Percentiles rank a stretch among this genome's conserved stretches.
Evolutionary conservation across 2,329 filamentous ascomycete genomes (phyloP).

Genomic region (Teratosphaeria viscida): DNA sequence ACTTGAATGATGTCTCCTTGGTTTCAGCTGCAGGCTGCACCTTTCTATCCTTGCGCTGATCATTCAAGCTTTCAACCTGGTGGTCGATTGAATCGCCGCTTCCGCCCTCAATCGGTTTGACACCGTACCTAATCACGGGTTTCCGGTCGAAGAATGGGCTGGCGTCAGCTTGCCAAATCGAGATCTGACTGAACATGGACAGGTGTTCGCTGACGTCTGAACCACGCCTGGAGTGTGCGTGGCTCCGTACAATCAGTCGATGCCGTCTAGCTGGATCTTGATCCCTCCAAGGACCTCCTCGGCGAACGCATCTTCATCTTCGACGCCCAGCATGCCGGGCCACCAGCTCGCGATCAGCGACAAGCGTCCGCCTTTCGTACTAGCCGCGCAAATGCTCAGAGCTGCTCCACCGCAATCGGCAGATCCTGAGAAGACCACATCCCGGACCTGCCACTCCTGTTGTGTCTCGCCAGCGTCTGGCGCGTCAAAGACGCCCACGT

Average conservation of each 20-base stretch:
- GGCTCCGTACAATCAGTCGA: background rate
- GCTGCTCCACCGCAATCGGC: constrained; percentile 29
- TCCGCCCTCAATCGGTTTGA: too few species aligned
- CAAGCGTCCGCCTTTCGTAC: constrained; percentile 30
- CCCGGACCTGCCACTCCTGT: constrained; percentile 17
- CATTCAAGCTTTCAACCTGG: too few species aligned
- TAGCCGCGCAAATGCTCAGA: constrained; percentile 34
- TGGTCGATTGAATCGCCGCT: too few species aligned
- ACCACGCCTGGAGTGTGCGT: background rate
- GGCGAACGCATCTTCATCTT: constrained; percentile 22
- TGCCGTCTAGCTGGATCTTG: background rate
- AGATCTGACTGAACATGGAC: too few species aligned
- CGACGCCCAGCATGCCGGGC: constrained; percentile 30
- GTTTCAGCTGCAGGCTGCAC: too few species aligned
- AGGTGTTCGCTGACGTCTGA: too few species aligned
- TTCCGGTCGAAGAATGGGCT: background rate
- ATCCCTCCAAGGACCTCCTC: constrained; percentile 11
- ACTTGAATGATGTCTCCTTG: too few species aligned
- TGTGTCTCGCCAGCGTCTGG: background rate
- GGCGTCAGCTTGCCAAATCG: background rate
- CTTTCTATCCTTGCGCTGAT: too few species aligned
- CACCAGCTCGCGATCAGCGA: constrained; percentile 35
- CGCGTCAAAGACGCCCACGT: constrained; percentile 1
- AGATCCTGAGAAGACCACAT: constrained; percentile 37
- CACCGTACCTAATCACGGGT: too few species aligned